phyloP scores from a whole-genome alignment of 495 filamentous ascomycete species.

The Hypoxylon perforatum region DNA sequence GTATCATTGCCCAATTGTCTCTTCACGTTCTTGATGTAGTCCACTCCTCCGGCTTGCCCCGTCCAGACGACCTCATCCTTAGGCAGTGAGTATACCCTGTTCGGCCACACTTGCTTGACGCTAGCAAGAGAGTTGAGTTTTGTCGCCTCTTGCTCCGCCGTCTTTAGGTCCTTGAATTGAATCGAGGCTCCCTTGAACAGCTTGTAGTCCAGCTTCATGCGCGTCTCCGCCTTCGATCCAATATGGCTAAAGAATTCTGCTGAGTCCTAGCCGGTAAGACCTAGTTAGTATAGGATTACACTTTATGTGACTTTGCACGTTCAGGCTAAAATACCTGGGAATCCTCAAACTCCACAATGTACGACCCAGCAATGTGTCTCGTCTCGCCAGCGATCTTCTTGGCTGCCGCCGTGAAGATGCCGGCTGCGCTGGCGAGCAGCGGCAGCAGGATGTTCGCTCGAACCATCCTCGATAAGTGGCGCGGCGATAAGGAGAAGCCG shows the following conservation, averaged over 20 bases:
- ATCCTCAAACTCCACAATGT: slow-evolving; percentile 62
- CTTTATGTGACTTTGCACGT: background rate
- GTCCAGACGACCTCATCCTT: slow-evolving; percentile 59
- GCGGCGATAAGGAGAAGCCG: slow-evolving; percentile 8
- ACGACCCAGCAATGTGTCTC: slow-evolving; percentile 53
- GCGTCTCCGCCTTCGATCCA: slow-evolving; percentile 52
- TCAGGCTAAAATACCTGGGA: slow-evolving; percentile 50
- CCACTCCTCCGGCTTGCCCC: slow-evolving; percentile 44
- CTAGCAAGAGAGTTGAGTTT: slow-evolving; percentile 53
- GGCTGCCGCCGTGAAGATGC: slow-evolving; percentile 42
- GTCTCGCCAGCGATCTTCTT: slow-evolving; percentile 29
- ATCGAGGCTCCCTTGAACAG: slow-evolving; percentile 62
- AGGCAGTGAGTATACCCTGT: slow-evolving; percentile 55
- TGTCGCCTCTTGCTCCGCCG: slow-evolving; percentile 52
- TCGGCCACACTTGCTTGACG: slow-evolving; percentile 61
- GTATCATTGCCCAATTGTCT: slow-evolving; percentile 48
- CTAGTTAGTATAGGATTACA: slow-evolving; percentile 26
- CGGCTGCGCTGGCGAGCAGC: slow-evolving; percentile 48
- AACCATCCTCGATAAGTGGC: slow-evolving; percentile 38
- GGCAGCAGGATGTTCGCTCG: slow-evolving; percentile 44
- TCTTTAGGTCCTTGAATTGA: slow-evolving; percentile 55
- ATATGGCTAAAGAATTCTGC: slow-evolving; percentile 52
- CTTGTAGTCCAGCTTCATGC: slow-evolving; percentile 57
- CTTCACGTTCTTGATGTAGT: slow-evolving; percentile 45
- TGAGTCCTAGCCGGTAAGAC: slow-evolving; percentile 46